phyloP scores from a whole-genome alignment of 805 yeast species.

The Starmera caribaea region DNA sequence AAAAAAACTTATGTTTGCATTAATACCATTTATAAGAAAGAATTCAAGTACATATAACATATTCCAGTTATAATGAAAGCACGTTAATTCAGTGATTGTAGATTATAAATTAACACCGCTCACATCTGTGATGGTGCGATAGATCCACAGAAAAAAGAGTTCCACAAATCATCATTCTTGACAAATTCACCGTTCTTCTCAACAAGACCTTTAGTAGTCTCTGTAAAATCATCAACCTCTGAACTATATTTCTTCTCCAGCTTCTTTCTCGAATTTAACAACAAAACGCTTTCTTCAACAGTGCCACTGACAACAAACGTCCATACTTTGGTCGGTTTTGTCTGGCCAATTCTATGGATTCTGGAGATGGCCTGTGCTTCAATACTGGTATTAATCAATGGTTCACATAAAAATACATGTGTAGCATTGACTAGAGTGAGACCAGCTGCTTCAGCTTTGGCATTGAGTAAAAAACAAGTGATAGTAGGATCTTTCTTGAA shows the following conservation, averaged over 20 bases:
- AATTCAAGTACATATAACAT: too few relatives aligned
- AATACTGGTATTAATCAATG: slow-evolving; percentile 76
- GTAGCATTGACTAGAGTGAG: slow-evolving; percentile 85
- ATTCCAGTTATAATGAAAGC: too few relatives aligned
- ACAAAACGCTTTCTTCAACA: slow-evolving; percentile 81
- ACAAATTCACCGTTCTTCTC: slow-evolving; percentile 51
- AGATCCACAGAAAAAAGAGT: slow-evolving; percentile 36
- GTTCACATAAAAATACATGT: slow-evolving; percentile 89
- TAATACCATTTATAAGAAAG: too few relatives aligned
- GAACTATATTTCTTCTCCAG: slow-evolving; percentile 27
- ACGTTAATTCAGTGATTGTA: too few relatives aligned
- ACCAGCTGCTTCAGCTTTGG: slow-evolving; percentile 85
- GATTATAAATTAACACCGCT: too few relatives aligned
- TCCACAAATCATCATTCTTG: slow-evolving; percentile 50
- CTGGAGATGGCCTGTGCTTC: slow-evolving; percentile 91
- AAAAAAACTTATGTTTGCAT: too few relatives aligned
- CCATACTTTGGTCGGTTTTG: slow-evolving; percentile 78
- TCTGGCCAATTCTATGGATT: slow-evolving; percentile 89
- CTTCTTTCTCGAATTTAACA: slow-evolving; percentile 56
- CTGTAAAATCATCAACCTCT: slow-evolving; percentile 46
- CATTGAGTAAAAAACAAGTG: slow-evolving; percentile 82
- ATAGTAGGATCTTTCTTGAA: slow-evolving; percentile 52
- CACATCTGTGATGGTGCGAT: too few relatives aligned
- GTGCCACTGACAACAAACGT: slow-evolving; percentile 76
- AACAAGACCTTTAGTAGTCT: slow-evolving; percentile 39